Evolutionary conservation across 2,329 filamentous ascomycete species (phyloP), one percentile per base, ranked within the genome.

Genomic region (Ophiostoma perfectum): DNA sequence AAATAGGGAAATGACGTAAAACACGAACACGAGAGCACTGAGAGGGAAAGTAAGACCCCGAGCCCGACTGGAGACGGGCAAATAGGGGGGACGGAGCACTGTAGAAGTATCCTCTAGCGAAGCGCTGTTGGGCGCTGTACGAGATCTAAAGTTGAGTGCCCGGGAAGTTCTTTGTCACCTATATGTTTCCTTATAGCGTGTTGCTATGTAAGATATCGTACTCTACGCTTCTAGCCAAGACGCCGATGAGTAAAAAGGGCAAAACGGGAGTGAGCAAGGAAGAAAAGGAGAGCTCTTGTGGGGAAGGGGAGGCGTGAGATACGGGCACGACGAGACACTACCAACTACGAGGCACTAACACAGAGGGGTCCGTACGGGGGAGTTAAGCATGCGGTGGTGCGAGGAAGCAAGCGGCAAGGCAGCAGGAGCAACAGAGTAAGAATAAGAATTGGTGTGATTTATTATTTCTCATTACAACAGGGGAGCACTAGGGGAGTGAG

Each of bases 1-100:
- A 47, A 60, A 60, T 44, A n/a, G 41, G 41, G 27, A 52, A 65
- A 62, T 68, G 67, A 68, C 63, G 67, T 68, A 49, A 39, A 67
- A 67, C 16, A 62, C 60, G 67, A 64, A 60, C 44, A 64, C 66
- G 66, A 65, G 52, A 27, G 18, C 38, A 64, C 18, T 62, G n/a
- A 39, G 16, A 45, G 63, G 18, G 45, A 45, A 18, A 55, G 41
- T 47, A 69, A 69, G 65, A 69, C 58, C 60, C 65, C 65, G 68
- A 66, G 39, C 58, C 68, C 65, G 64, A 68, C 49, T 55, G 49
- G 49, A 14, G 18, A 55, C 18, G 49, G 49, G n/a, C n/a, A 7
- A 42, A 42, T 12, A n/a, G 52, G 36, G 62, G 18, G 60, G 44
- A 64, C 12, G 45, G 47, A 49, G 47, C 12, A 41, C 65, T 58